A percentile compares a stretch with the other conserved stretches of the same genome.
Conservation (phyloP, 129 eudicot species). For the Arctium lappa region DNA sequence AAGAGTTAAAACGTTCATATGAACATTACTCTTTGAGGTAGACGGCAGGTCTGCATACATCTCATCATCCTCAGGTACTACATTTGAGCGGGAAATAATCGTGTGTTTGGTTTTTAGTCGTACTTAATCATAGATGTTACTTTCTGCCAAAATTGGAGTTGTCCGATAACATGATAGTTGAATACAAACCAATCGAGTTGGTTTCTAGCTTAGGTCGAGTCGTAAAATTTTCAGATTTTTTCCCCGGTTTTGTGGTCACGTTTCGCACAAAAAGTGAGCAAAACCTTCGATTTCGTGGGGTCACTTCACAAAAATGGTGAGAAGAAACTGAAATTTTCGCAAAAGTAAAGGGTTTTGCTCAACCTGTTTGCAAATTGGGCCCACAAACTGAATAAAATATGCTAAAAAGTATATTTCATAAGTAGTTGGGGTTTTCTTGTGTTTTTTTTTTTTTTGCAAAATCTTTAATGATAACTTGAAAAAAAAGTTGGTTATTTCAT, state of each 20-base stretch:
- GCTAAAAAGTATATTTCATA: neutral
- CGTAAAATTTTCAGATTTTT: neutral
- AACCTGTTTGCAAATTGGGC: neutral
- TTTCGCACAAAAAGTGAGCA: neutral
- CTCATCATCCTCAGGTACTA: neutral
- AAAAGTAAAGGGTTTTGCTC: neutral
- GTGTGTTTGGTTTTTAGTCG: neutral
- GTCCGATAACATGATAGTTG: neutral
- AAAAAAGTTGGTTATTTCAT: neutral
- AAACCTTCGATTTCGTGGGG: neutral
- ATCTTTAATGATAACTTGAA: neutral
- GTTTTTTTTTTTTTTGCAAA: neutral
- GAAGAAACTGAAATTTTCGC: neutral
- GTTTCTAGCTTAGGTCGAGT: neutral
- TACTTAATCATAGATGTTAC: too few species aligned
- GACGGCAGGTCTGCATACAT: neutral
- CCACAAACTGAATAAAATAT: neutral
- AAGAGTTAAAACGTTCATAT: neutral
- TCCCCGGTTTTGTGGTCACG: neutral
- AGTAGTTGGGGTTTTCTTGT: neutral
- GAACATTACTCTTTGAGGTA: neutral
- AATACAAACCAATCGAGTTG: neutral
- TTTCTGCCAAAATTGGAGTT: neutral
- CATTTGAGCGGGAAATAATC: neutral
- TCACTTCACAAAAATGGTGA: neutral